Conservation (phyloP, 148 eudicot genomes). For the Rhododendron griersonianum region DNA sequence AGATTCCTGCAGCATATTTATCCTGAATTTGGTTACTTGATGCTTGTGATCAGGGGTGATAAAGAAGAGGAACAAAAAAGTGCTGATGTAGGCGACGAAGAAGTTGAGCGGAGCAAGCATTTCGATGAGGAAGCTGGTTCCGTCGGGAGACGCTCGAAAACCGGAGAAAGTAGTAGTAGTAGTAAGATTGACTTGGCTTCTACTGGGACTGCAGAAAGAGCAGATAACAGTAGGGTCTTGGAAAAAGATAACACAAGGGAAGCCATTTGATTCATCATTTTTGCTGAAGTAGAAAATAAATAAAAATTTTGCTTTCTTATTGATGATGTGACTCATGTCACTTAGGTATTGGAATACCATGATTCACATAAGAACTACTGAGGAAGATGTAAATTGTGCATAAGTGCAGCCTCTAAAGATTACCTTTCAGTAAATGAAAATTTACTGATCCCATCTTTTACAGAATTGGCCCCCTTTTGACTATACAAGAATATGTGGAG, state of each 20-base stretch:
- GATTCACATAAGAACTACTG: background rate
- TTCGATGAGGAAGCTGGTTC: slow-evolving; percentile 42
- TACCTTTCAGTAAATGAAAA: no score
- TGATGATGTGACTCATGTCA: background rate
- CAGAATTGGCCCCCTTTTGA: no score
- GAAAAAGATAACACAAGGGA: background rate
- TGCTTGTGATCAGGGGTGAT: slow-evolving; percentile 42
- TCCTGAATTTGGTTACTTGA: background rate
- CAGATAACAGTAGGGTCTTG: background rate
- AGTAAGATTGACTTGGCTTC: background rate
- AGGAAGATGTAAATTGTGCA: background rate
- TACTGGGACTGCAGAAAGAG: background rate
- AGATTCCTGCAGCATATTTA: background rate
- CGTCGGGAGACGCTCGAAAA: slow-evolving; percentile 9
- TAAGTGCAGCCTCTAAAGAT: background rate
- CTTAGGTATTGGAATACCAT: background rate
- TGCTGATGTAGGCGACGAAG: slow-evolving; percentile 35
- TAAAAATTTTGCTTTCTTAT: background rate
- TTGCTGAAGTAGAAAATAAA: background rate
- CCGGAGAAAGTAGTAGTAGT: slow-evolving; percentile 7
- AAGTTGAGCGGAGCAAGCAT: slow-evolving; percentile 27
- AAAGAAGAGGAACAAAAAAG: slow-evolving; percentile 33
- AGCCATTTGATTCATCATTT: background rate
- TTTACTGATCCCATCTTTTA: no score
- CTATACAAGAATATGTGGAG: no score